These are phyloP conservation scores for Parastagonospora avenae DNA, from an alignment of 2,329 filamentous ascomycete species.

Conservation along the genomic window DNA sequence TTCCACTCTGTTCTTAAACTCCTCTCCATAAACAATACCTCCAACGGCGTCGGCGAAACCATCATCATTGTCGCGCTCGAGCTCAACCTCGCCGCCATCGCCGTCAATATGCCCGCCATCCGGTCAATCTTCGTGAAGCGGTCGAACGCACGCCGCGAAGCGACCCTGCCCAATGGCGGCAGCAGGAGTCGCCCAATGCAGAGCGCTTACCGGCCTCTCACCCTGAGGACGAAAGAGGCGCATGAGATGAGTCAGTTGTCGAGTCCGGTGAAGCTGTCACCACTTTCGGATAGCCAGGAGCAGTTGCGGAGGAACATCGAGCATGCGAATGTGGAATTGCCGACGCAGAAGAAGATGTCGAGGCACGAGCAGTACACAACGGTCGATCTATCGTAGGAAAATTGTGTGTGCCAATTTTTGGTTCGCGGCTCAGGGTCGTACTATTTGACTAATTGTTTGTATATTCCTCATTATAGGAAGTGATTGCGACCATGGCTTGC, in stretches of 20 bases:
- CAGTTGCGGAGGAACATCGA: background rate
- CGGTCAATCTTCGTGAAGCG: background rate
- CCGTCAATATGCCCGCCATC: slow-evolving; percentile 36
- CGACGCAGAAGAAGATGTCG: background rate
- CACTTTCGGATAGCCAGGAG: background rate
- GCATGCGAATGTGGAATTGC: background rate
- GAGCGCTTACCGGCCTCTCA: background rate
- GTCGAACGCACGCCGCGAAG: background rate
- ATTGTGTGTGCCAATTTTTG: too few relatives aligned
- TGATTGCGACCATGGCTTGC: too few relatives aligned
- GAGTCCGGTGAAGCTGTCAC: background rate
- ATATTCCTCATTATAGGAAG: background rate
- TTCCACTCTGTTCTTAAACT: slow-evolving; percentile 29
- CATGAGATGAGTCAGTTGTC: background rate
- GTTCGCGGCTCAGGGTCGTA: background rate
- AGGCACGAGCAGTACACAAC: background rate
- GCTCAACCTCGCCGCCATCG: slow-evolving; percentile 39
- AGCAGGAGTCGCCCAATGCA: background rate
- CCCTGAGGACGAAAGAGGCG: background rate
- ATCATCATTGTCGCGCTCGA: slow-evolving; percentile 40
- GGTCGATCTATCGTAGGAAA: background rate
- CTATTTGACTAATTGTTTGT: background rate
- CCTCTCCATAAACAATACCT: slow-evolving; percentile 26
- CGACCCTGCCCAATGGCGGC: background rate
- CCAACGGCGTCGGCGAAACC: slow-evolving; percentile 38